A percentile compares a stretch with the other conserved stretches of the same genome.
Evolutionary conservation across 2,329 filamentous ascomycete genomes (phyloP).

Genomic region (Aspergillus calidoustus): DNA sequence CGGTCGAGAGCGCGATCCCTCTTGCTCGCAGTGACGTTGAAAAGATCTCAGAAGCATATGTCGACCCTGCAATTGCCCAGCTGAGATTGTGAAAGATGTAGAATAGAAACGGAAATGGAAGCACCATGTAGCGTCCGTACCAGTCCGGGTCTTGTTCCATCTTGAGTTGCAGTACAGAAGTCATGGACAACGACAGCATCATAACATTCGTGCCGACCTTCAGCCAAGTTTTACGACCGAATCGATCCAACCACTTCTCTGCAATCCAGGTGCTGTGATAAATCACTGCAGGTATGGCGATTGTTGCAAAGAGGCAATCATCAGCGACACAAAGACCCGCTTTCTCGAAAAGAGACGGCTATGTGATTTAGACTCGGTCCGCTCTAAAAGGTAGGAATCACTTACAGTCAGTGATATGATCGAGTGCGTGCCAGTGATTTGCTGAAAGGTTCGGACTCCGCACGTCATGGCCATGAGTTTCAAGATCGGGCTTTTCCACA

Average conservation of each 20-base stretch:
- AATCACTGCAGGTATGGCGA: conserved; percentile 21
- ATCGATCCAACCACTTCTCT: conserved; percentile 25
- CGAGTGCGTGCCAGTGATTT: conserved; percentile 27
- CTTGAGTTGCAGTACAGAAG: conserved; percentile 26
- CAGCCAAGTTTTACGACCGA: conserved; percentile 27
- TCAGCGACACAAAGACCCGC: conserved; percentile 23
- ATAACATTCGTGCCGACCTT: conserved; percentile 26
- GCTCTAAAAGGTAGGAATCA: not conserved
- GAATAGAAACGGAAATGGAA: conserved; percentile 28
- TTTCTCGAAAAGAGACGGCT: conserved; percentile 26
- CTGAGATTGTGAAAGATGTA: conserved; percentile 30
- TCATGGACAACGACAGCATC: conserved; percentile 25
- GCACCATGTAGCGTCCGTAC: conserved; percentile 20
- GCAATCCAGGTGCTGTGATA: conserved; percentile 25
- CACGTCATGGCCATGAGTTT: conserved; percentile 26
- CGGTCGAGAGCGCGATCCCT: conserved; percentile 12
- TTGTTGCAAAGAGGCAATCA: conserved; percentile 23
- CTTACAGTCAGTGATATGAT: conserved; percentile 27
- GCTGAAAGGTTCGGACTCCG: conserved; percentile 26
- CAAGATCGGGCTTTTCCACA: not conserved
- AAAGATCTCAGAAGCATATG: conserved; percentile 28
- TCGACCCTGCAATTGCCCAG: conserved; percentile 28
- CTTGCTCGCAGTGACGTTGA: conserved; percentile 19
- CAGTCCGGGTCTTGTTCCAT: conserved; percentile 18
- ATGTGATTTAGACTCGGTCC: not conserved